Percentiles rank a stretch among this genome's conserved stretches.
These are phyloP conservation scores for Xylaria longipes DNA, from an alignment of 495 filamentous ascomycete genomes.

Conservation along the genomic window DNA sequence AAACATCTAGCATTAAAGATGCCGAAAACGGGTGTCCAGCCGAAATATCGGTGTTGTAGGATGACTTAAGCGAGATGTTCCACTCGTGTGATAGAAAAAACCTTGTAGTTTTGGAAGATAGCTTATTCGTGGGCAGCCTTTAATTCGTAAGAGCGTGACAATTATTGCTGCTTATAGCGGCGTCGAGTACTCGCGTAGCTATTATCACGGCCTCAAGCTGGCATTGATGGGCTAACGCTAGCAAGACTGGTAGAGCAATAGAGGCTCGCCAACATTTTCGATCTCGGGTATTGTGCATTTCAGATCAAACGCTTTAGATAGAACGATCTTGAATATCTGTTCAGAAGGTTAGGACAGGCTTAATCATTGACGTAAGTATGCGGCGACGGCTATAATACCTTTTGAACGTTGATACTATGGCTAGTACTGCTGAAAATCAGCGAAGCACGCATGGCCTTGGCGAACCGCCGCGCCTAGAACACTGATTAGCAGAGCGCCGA, in stretches of 20 bases:
- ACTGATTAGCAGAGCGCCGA: constrained; percentile 24
- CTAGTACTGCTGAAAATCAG: constrained; percentile 98
- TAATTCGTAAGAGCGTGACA: constrained; percentile 24
- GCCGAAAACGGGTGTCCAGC: constrained; percentile 15
- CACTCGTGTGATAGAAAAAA: not conserved
- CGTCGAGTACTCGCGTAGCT: constrained; percentile 14
- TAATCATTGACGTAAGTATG: constrained; percentile 16
- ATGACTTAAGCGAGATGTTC: constrained; percentile 7
- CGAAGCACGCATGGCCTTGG: constrained; percentile 96
- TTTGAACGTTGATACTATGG: constrained; percentile 99
- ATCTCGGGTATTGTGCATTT: constrained; percentile 99
- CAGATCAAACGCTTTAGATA: constrained; percentile 97
- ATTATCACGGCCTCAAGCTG: constrained; percentile 16
- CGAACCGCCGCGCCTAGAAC: constrained; percentile 85
- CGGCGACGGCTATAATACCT: constrained; percentile 60
- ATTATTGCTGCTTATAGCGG: not conserved
- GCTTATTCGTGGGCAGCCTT: constrained; percentile 23
- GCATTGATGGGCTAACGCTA: constrained; percentile 36
- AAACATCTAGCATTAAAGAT: constrained; percentile 20
- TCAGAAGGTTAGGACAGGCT: not conserved
- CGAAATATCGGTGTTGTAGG: not conserved
- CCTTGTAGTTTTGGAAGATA: not conserved
- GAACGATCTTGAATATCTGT: constrained; percentile 99
- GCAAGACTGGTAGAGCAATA: constrained; percentile 88
- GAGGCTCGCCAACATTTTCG: constrained; percentile 94